These are phyloP conservation scores for Trichoderma polysporum DNA, from an alignment of 2,329 filamentous ascomycete species.

Conservation along the genomic window DNA sequence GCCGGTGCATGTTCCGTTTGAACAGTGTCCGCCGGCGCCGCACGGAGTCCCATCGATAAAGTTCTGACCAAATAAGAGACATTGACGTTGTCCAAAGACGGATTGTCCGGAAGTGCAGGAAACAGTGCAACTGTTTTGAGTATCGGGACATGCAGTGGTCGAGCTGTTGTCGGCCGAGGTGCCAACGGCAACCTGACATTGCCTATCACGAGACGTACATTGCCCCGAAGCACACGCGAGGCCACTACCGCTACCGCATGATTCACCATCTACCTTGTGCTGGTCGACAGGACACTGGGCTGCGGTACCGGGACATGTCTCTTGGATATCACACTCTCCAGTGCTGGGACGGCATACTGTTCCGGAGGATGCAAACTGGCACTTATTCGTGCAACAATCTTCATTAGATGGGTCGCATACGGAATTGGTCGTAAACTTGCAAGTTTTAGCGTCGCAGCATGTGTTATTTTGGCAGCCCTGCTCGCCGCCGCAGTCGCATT, in stretches of 20 bases:
- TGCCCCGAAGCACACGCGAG: slow-evolving; percentile 87
- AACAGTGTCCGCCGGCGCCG: slow-evolving; percentile 74
- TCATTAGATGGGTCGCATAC: slow-evolving; percentile 82
- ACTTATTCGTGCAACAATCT: slow-evolving; percentile 70
- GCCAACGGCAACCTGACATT: slow-evolving; percentile 84
- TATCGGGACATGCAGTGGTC: slow-evolving; percentile 69
- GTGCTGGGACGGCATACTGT: slow-evolving; percentile 79
- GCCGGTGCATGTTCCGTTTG: slow-evolving; percentile 75
- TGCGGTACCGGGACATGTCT: slow-evolving; percentile 73
- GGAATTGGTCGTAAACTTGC: slow-evolving; percentile 73
- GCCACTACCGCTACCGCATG: slow-evolving; percentile 68
- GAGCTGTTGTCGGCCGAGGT: slow-evolving; percentile 70
- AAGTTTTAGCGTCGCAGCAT: slow-evolving; percentile 85
- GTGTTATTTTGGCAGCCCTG: slow-evolving; percentile 68
- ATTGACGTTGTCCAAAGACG: slow-evolving; percentile 42
- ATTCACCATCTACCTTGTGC: slow-evolving; percentile 66
- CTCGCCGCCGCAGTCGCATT: slow-evolving; percentile 90
- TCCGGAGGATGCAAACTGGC: slow-evolving; percentile 63
- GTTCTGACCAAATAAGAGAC: slow-evolving; percentile 79
- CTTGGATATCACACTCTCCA: slow-evolving; percentile 79
- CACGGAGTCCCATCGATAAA: slow-evolving; percentile 92
- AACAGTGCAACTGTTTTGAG: slow-evolving; percentile 62
- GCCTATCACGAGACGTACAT: slow-evolving; percentile 86
- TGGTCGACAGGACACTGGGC: slow-evolving; percentile 73
- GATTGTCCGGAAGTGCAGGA: slow-evolving; percentile 61